Evolutionary conservation across 73 alveolate species (phyloP).

Genomic region (Urostyla sp.): DNA sequence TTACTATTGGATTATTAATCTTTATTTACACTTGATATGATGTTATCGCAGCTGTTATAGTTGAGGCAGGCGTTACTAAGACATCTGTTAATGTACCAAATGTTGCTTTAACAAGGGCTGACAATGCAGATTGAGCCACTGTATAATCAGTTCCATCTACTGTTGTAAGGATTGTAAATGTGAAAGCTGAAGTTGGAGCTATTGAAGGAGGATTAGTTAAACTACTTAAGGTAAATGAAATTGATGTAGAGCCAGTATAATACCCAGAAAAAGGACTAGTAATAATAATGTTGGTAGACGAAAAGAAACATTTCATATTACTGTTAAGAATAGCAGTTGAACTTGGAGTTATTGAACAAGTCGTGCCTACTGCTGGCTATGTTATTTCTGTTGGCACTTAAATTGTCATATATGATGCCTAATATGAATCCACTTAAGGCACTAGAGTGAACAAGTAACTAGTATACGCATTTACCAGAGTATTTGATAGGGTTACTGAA

Average conservation of each 20-base stretch:
- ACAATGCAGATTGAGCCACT: neutral
- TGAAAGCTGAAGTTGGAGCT: neutral
- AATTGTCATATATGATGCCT: neutral
- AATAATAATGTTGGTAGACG: too few relatives aligned
- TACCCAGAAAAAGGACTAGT: too few relatives aligned
- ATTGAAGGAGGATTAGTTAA: conserved; percentile 46
- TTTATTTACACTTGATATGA: neutral
- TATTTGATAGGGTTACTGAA: neutral
- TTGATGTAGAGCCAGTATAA: too few relatives aligned
- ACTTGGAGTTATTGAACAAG: neutral
- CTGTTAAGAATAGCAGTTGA: too few relatives aligned
- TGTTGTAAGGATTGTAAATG: neutral
- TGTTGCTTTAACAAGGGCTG: neutral
- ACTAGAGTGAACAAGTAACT: neutral
- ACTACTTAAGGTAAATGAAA: too few relatives aligned
- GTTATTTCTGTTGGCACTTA: neutral
- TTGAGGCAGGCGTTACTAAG: neutral
- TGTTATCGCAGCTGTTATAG: neutral
- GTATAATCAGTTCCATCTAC: neutral
- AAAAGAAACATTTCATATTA: too few relatives aligned
- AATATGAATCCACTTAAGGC: neutral
- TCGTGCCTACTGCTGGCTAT: neutral
- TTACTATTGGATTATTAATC: conserved; percentile 2
- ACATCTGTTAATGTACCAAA: conserved; percentile 2
- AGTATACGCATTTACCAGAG: neutral